phyloP scores from a whole-genome alignment of 805 yeast species.

The Hanseniaspora lachancei region DNA sequence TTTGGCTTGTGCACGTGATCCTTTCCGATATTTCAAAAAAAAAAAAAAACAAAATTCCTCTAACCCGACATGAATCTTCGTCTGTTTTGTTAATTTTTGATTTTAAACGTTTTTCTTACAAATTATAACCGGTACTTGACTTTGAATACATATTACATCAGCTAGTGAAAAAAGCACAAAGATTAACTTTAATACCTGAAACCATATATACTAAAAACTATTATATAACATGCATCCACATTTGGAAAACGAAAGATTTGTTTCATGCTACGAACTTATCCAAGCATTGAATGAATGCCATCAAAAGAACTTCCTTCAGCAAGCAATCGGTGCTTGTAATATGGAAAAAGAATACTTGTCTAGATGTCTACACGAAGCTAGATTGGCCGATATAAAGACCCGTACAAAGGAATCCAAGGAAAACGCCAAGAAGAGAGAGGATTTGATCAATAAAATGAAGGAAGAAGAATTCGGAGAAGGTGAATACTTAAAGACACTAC shows the following conservation, averaged over 20 bases:
- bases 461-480: constrained; percentile 76
- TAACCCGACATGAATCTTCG: no score
- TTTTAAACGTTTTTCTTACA: no score
- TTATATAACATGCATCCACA: constrained; percentile 38
- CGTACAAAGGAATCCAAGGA: constrained; percentile 40
- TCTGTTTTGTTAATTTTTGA: no score
- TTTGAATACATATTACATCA: no score
- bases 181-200: not conserved
- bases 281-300: constrained; percentile 87
- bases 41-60: no score
- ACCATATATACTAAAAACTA: not conserved
- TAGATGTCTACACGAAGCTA: constrained; percentile 66
- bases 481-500: constrained; percentile 49
- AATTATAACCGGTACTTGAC: no score
- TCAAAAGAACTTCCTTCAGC: constrained; percentile 47
- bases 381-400: constrained; percentile 49
- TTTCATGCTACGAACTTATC: constrained; percentile 68
- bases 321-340: constrained; percentile 75
- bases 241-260: constrained; percentile 37
- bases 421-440: constrained; percentile 41
- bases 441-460: constrained; percentile 45
- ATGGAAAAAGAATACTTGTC: constrained; percentile 67
- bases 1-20: no score
- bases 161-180: no score
- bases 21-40: no score